Evolutionary conservation across 169 alveolate species (phyloP).

Genomic region (Toxoplasma gondii): DNA sequence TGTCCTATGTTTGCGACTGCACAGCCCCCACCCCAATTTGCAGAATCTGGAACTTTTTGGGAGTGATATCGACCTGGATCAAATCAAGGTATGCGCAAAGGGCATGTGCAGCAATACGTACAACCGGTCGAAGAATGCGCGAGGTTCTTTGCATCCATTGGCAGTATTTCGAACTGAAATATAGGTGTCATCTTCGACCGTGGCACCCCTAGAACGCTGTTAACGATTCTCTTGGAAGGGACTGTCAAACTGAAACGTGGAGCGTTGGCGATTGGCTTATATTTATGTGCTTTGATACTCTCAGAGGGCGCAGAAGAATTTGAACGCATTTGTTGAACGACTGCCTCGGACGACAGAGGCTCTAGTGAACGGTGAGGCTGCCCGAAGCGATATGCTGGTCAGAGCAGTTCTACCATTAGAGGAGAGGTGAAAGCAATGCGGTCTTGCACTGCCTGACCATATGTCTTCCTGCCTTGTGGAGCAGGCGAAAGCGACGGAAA

Average conservation of each 20-base stretch:
- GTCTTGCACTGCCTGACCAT: background rate
- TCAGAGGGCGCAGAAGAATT: background rate
- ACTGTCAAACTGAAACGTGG: too few species aligned
- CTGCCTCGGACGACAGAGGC: background rate
- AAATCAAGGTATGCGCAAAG: background rate
- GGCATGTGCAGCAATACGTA: background rate
- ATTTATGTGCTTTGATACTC: too few species aligned
- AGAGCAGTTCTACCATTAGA: background rate
- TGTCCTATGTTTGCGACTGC: background rate
- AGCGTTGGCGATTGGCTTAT: too few species aligned
- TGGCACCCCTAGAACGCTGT: too few species aligned
- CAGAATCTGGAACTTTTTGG: conserved; percentile 46
- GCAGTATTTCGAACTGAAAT: too few species aligned
- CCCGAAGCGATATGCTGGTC: background rate
- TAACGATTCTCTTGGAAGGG: too few species aligned
- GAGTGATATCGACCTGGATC: conserved; percentile 46
- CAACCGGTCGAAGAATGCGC: background rate
- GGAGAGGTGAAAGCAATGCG: background rate
- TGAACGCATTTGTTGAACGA: background rate
- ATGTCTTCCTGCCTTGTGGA: background rate
- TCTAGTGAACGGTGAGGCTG: background rate
- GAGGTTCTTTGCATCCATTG: too few species aligned
- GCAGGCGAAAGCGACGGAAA: background rate
- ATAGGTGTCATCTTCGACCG: too few species aligned
- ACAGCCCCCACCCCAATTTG: conserved; percentile 61